These are phyloP conservation scores for Kockiozyma suomiensis DNA, from an alignment of 805 yeast species.

Conservation along the genomic window DNA sequence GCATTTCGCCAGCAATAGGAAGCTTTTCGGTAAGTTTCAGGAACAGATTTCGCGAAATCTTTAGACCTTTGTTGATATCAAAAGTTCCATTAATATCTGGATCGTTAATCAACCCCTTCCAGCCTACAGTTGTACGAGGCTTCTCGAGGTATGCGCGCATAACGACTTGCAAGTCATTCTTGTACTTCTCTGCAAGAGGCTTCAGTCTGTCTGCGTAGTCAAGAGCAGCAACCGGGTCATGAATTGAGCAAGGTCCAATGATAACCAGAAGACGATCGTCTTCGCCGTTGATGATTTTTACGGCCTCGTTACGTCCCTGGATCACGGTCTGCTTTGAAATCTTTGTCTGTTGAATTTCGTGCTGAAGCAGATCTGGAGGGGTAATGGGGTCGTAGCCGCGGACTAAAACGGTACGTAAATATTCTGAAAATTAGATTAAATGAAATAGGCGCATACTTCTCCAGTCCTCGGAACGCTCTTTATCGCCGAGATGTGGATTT, in stretches of 20 bases:
- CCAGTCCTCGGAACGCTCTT: slow-evolving; percentile 71
- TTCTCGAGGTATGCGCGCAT: slow-evolving; percentile 98
- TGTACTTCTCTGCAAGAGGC: slow-evolving; percentile 59
- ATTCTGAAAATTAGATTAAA: not conserved
- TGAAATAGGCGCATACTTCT: slow-evolving; percentile 47
- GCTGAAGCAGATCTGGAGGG: slow-evolving; percentile 92
- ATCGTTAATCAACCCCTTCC: slow-evolving; percentile 98
- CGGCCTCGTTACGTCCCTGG: slow-evolving; percentile 74
- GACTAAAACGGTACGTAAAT: slow-evolving; percentile 39
- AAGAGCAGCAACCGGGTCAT: slow-evolving; percentile 88
- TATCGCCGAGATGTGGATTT: slow-evolving; percentile 83
- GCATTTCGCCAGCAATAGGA: slow-evolving; percentile 97
- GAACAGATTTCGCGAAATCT: slow-evolving; percentile 85
- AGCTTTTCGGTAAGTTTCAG: slow-evolving; percentile 76
- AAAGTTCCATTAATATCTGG: slow-evolving; percentile 93
- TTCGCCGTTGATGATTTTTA: slow-evolving; percentile 70
- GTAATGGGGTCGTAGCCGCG: slow-evolving; percentile 92
- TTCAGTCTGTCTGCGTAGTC: slow-evolving; percentile 78
- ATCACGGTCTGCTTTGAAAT: slow-evolving; percentile 64
- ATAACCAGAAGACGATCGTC: slow-evolving; percentile 88
- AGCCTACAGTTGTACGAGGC: slow-evolving; percentile 98
- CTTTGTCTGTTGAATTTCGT: slow-evolving; percentile 72
- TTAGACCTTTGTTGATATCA: slow-evolving; percentile 91
- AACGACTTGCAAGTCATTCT: slow-evolving; percentile 77
- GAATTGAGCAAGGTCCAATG: slow-evolving; percentile 97